phyloP scores from a whole-genome alignment of 177 flowering plant species.

The Vitis hybrid region DNA sequence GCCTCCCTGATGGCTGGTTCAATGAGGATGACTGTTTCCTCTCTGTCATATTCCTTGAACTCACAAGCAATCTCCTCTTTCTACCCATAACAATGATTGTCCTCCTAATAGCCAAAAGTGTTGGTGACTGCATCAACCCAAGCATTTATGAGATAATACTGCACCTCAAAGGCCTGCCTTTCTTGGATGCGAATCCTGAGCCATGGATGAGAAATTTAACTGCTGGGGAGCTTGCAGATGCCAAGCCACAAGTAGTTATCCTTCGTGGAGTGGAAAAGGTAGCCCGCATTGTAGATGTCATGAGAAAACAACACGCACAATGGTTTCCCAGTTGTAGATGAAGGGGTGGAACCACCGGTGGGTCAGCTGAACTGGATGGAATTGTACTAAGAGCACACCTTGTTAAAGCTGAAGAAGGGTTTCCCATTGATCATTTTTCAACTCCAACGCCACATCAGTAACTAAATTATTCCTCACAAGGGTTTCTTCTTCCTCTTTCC shows the following conservation, averaged over 20 bases:
- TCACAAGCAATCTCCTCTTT: conserved; percentile 83
- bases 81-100: conserved; percentile 94
- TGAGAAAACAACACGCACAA: conserved; percentile 73
- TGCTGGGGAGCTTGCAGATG: conserved; percentile 79
- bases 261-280: conserved; percentile 81
- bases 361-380: conserved; percentile 64
- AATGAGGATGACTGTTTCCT: conserved; percentile 96
- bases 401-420: conserved; percentile 60
- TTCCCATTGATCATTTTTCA: conserved; percentile 2
- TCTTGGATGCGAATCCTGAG: conserved; percentile 82
- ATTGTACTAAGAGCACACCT: conserved; percentile 73
- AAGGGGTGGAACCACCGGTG: conserved; percentile 36
- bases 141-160: conserved; percentile 85
- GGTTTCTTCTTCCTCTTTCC: conserved; percentile 54
- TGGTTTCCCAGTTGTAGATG: conserved; percentile 83
- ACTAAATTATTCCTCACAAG: background rate
- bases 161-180: conserved; percentile 84
- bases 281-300: conserved; percentile 60
- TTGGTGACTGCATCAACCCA: conserved; percentile 82
- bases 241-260: conserved; percentile 64
- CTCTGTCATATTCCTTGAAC: conserved; percentile 91
- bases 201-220: conserved; percentile 88
- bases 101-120: conserved; percentile 85
- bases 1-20: conserved; percentile 94
- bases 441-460: too few species aligned